phyloP scores from a whole-genome alignment of 768 basidiomycete genomes.

The Chalciporus piperatus region DNA sequence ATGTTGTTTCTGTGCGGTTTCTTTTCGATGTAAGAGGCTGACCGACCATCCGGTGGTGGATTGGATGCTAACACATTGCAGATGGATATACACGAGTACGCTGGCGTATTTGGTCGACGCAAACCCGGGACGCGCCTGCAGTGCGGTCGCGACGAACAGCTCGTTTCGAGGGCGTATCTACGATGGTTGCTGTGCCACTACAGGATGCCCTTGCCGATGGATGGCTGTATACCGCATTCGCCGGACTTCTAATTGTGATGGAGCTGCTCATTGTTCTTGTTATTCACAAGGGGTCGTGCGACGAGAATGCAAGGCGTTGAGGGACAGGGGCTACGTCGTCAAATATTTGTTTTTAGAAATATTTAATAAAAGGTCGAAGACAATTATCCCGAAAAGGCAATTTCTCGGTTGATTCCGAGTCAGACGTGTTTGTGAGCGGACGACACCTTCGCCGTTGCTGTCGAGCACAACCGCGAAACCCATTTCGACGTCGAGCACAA shows the following conservation, averaged over 20 bases:
- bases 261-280: slow-evolving; percentile 61
- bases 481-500: slow-evolving; percentile 4
- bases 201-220: slow-evolving; percentile 79
- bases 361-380: slow-evolving; percentile 8
- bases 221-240: slow-evolving; percentile 70
- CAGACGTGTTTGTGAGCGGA: slow-evolving; percentile 19
- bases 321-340: too few relatives aligned
- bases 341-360: slow-evolving; percentile 1
- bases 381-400: background rate
- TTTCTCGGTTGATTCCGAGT: slow-evolving; percentile 20
- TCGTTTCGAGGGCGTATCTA: slow-evolving; percentile 68
- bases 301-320: slow-evolving; percentile 15
- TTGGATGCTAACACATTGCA: slow-evolving; percentile 18
- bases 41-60: background rate
- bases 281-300: slow-evolving; percentile 51
- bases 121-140: slow-evolving; percentile 75
- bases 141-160: slow-evolving; percentile 75
- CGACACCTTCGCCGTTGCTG: slow-evolving; percentile 17
- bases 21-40: slow-evolving; percentile 58
- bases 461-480: slow-evolving; percentile 5
- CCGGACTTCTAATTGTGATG: slow-evolving; percentile 49
- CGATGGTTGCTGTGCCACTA: slow-evolving; percentile 72
- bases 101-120: slow-evolving; percentile 87
- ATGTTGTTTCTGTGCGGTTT: slow-evolving; percentile 74
- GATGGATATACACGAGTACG: slow-evolving; percentile 64